Conservation (phyloP, 805 yeast species). For the Saccharomycodes ludwigii region DNA sequence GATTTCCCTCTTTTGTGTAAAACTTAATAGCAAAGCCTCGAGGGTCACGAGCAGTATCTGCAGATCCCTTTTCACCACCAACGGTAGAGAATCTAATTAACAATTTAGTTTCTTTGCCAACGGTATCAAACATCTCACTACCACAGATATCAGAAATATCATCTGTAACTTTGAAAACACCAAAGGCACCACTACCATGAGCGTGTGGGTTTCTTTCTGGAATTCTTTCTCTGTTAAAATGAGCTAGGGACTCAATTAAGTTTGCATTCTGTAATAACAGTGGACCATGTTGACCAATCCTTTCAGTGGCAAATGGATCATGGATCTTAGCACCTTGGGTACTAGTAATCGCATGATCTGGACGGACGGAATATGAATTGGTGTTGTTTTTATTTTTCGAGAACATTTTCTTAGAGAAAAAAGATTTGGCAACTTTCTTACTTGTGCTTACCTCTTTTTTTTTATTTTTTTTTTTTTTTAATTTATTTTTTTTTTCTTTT, state of each 20-base stretch:
- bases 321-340: conserved; percentile 69
- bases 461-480: not conserved
- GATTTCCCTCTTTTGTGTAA: conserved; percentile 55
- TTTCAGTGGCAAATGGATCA: conserved; percentile 64
- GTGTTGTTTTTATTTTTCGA: conserved; percentile 15
- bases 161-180: conserved; percentile 77
- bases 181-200: conserved; percentile 86
- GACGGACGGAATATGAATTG: conserved; percentile 18
- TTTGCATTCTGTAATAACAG: conserved; percentile 70
- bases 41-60: conserved; percentile 59
- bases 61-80: conserved; percentile 56
- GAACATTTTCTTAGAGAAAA: conserved; percentile 2
- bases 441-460: not conserved
- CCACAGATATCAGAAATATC: conserved; percentile 64
- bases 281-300: conserved; percentile 70
- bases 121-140: conserved; percentile 55
- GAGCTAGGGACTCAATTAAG: conserved; percentile 70
- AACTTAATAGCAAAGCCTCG: conserved; percentile 57
- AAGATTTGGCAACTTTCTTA: no score
- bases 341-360: conserved; percentile 49
- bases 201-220: conserved; percentile 94
- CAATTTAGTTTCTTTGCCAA: conserved; percentile 72
- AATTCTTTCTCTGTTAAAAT: conserved; percentile 80
- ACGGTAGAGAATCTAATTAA: conserved; percentile 64
- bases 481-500: no score